phyloP scores from a whole-genome alignment of 768 basidiomycete species.

The Wakefieldia striispora region DNA sequence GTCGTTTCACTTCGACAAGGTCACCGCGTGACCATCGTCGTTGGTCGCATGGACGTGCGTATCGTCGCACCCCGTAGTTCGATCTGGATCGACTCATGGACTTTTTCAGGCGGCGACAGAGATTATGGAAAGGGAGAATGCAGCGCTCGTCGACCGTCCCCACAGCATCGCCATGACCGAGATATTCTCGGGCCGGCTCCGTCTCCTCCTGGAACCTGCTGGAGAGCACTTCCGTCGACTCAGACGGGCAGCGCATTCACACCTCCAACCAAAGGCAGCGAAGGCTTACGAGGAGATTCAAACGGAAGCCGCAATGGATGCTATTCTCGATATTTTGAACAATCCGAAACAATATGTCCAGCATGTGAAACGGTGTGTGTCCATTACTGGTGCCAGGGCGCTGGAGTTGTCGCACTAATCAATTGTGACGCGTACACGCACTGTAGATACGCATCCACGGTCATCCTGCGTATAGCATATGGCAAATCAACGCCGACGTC shows the following conservation, averaged over 20 bases:
- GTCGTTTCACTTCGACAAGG: conserved; percentile 27
- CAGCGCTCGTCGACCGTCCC: conserved; percentile 48
- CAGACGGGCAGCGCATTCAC: conserved; percentile 49
- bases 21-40: neutral
- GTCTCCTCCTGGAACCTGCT: conserved; percentile 45
- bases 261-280: conserved; percentile 50
- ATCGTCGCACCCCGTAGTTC: neutral
- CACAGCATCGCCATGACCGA: conserved; percentile 49
- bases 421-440: neutral
- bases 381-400: neutral
- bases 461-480: conserved; percentile 25
- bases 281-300: conserved; percentile 45
- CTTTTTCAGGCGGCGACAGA: conserved; percentile 51
- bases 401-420: neutral
- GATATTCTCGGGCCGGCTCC: conserved; percentile 53
- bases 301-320: conserved; percentile 26
- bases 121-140: conserved; percentile 61
- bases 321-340: conserved; percentile 20
- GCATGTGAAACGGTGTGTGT: conserved; percentile 12
- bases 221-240: conserved; percentile 59
- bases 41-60: conserved; percentile 1
- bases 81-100: conserved; percentile 1
- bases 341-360: conserved; percentile 12
- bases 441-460: conserved; percentile 19
- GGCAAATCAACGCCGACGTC: conserved; percentile 24